Evolutionary conservation across 1,284 basidiomycete genomes (phyloP), one percentile per base, ranked within the genome.

Genomic region (Xerocomus nothofagi): DNA sequence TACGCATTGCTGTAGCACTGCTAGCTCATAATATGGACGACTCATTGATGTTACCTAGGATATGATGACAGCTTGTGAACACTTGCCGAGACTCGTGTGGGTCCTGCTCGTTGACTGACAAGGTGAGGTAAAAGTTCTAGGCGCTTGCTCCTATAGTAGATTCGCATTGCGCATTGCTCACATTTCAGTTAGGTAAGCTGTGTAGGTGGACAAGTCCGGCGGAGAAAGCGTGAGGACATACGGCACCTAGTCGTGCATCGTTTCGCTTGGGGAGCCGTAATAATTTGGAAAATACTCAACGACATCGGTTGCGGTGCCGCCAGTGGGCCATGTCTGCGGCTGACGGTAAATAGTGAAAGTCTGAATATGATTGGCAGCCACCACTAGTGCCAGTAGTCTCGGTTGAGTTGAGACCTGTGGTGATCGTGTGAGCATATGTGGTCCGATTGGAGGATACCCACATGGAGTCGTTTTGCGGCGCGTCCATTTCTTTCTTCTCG

Each of bases 1-100:
- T 84, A 81, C 63, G 69, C 73, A 21, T 49, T 72, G 47, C 46
- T 71, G 51, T 71, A 63, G 42, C 27, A 50, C 40, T 20, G 44
- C 29, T 14, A 15, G 14, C 2, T 11, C 15, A 30, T 12, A 30
- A 33, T 33, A 20, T 10, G 3, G 21, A 18, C 14, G 6, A 24
- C 18, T n/a, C n/a, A 24, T 31, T 6, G 20, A n/a, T 30, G 12
- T 6, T 29, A 9, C 10, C 26, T 23, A 21, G 29, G 18, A 14
- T 12, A 10, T 3, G 11, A 15, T 11, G 14, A 48, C 27, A 29
- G 26, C 26, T 12, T 9, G 47, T 41, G 17, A 14, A 47, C 17
- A 4, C 23, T 23, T 29, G 20, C 20, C 10, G 15, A 20, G 20
- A 26, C 24, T 20, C 12, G 15, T 30, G 24, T 10, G 7, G 38